Evolutionary conservation across 352 stramenopile species (phyloP).

Genomic region (Pythium scleroteichum): DNA sequence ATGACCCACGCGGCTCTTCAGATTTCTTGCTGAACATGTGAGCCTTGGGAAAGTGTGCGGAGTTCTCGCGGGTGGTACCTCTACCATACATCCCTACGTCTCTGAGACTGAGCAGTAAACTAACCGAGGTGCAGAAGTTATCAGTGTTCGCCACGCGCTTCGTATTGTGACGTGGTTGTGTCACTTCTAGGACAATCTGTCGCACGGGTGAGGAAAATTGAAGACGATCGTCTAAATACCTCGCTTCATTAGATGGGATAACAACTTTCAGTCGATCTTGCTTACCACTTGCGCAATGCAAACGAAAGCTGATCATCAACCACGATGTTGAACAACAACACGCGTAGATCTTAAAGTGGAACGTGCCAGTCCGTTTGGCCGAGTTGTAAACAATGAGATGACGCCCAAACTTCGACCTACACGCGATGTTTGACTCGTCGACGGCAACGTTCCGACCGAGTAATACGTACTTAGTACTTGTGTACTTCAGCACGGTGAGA

Average conservation of each 20-base stretch:
- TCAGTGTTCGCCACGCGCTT: constrained; percentile 34
- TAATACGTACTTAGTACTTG: constrained; percentile 27
- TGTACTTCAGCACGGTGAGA: constrained; percentile 34
- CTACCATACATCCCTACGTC: constrained; percentile 28
- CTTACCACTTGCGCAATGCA: constrained; percentile 30
- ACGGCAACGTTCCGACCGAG: constrained; percentile 32
- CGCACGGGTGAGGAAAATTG: constrained; percentile 19
- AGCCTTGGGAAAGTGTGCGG: constrained; percentile 29
- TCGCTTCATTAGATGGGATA: background rate
- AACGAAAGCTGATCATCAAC: constrained; percentile 30
- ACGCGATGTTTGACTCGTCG: constrained; percentile 34
- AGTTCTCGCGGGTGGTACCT: constrained; percentile 23
- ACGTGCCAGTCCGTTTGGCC: constrained; percentile 35
- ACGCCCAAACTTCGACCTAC: constrained; percentile 29
- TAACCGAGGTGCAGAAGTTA: constrained; percentile 38
- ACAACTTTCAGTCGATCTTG: constrained; percentile 25
- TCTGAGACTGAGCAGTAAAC: constrained; percentile 21
- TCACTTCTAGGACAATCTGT: constrained; percentile 33
- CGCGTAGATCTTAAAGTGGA: constrained; percentile 40
- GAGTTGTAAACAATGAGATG: constrained; percentile 36
- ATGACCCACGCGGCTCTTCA: constrained; percentile 14
- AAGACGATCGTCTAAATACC: constrained; percentile 2
- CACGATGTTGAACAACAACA: constrained; percentile 34
- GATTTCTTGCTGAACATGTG: constrained; percentile 15
- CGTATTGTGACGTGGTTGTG: constrained; percentile 23